Evolutionary conservation across 2,329 filamentous ascomycete species (phyloP).

Genomic region (Aschersonia sp.): DNA sequence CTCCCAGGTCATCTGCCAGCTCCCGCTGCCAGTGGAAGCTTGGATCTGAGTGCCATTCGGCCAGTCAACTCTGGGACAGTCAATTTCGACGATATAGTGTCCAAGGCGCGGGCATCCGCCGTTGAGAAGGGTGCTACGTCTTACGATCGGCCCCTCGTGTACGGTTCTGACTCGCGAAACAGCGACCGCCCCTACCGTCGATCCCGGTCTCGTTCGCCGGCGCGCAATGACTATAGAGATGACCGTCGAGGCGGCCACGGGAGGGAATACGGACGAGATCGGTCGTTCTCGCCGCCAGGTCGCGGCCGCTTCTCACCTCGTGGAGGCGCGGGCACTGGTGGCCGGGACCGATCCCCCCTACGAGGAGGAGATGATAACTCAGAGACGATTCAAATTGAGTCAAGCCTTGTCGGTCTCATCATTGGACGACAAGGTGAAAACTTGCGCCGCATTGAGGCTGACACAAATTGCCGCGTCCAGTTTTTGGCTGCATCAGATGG

Average conservation of each 20-base stretch:
- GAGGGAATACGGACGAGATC: conserved; percentile 40
- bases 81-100: conserved; percentile 71
- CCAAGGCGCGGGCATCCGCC: conserved; percentile 70
- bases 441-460: conserved; percentile 67
- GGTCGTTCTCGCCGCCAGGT: conserved; percentile 55
- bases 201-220: conserved; percentile 62
- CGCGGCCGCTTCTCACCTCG: conserved; percentile 49
- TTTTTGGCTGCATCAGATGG: conserved; percentile 68
- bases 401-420: conserved; percentile 74
- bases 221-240: conserved; percentile 60
- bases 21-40: conserved; percentile 57
- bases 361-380: conserved; percentile 48
- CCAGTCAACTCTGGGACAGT: conserved; percentile 69
- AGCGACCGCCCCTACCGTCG: conserved; percentile 40
- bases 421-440: conserved; percentile 88
- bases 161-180: conserved; percentile 21
- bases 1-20: conserved; percentile 41
- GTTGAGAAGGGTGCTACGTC: conserved; percentile 59
- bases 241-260: conserved; percentile 54
- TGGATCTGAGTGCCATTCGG: conserved; percentile 69
- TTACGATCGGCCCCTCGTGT: conserved; percentile 42
- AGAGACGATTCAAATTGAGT: conserved; percentile 78
- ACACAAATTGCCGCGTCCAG: conserved; percentile 73
- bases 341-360: conserved; percentile 45
- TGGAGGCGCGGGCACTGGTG: conserved; percentile 31